phyloP scores from a whole-genome alignment of 768 basidiomycete genomes.

The Tricholoma sp. region DNA sequence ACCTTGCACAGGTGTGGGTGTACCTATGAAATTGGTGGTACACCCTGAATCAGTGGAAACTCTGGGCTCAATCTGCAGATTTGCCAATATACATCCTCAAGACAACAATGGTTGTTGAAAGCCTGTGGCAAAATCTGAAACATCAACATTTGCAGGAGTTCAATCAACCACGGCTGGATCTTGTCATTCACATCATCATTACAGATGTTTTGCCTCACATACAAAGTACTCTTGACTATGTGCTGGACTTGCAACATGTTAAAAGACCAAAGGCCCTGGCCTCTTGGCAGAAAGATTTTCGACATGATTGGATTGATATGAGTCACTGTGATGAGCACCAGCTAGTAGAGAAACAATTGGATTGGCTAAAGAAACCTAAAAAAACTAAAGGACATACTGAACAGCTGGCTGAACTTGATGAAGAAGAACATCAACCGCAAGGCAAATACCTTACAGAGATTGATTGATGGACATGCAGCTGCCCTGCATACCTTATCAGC shows the following conservation, averaged over 20 bases:
- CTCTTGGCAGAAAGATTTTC: slow-evolving; percentile 15
- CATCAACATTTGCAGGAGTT: slow-evolving; percentile 18
- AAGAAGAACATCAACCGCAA: slow-evolving; percentile 8
- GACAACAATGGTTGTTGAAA: not conserved
- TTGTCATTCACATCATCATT: slow-evolving; percentile 12
- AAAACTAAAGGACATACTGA: slow-evolving; percentile 4
- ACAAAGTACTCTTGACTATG: slow-evolving; percentile 8
- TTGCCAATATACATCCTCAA: not conserved
- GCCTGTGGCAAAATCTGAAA: slow-evolving; percentile 17
- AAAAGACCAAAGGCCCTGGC: slow-evolving; percentile 13
- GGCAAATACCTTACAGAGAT: no score
- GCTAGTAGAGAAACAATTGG: slow-evolving; percentile 14
- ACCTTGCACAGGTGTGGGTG: slow-evolving; percentile 22
- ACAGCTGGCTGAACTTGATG: slow-evolving; percentile 8
- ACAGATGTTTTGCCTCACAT: slow-evolving; percentile 12
- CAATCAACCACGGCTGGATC: slow-evolving; percentile 16
- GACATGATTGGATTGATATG: slow-evolving; percentile 15
- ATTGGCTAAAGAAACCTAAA: no score
- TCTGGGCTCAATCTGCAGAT: not conserved
- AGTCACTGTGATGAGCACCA: slow-evolving; percentile 12
- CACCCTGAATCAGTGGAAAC: slow-evolving; percentile 17
- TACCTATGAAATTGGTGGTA: slow-evolving; percentile 28
- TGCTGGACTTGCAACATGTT: slow-evolving; percentile 9
- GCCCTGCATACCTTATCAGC: slow-evolving; percentile 12
- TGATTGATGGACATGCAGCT: slow-evolving; percentile 19